phyloP scores from a whole-genome alignment of 148 eudicot genomes.

The Talinum fruticosum region DNA sequence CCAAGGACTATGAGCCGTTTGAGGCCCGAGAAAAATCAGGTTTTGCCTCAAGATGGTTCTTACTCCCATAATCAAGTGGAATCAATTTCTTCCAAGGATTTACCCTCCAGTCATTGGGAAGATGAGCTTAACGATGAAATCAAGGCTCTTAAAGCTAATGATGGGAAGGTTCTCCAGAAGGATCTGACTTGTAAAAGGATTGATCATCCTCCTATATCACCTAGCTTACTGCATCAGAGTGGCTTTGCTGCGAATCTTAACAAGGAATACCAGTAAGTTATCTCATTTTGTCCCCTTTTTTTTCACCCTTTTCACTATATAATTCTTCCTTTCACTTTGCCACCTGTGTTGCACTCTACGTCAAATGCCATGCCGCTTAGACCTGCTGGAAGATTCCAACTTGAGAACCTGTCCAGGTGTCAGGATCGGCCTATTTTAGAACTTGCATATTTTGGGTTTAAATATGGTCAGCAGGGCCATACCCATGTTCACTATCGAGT shows the following conservation, averaged over 20 bases:
- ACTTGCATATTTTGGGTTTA: not conserved
- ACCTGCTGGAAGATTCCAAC: not conserved
- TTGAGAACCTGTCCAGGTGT: not conserved
- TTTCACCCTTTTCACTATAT: not conserved
- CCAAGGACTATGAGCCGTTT: conserved; percentile 64
- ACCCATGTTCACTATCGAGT: not conserved
- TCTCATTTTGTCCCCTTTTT: not conserved
- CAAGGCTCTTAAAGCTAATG: conserved; percentile 55
- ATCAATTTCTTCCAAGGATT: conserved; percentile 31
- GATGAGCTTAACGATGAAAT: conserved; percentile 68
- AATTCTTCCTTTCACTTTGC: not conserved
- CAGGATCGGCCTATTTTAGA: not conserved
- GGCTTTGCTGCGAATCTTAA: conserved; percentile 43
- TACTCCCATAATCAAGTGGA: conserved; percentile 40
- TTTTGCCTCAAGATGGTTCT: conserved; percentile 66
- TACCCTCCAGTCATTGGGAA: conserved; percentile 66
- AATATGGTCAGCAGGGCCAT: not conserved
- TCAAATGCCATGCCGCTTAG: not conserved
- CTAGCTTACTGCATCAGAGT: conserved; percentile 82
- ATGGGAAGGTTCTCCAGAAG: conserved; percentile 45
- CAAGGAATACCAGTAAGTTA: conserved; percentile 72
- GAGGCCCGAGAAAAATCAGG: conserved; percentile 72
- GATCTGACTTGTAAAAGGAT: conserved; percentile 49
- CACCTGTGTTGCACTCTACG: not conserved
- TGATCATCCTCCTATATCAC: conserved; percentile 61